Percentiles rank a stretch among this genome's conserved stretches.
Evolutionary conservation across 1,139 yeast species (phyloP).

Genomic region (Geotrichum candidum): DNA sequence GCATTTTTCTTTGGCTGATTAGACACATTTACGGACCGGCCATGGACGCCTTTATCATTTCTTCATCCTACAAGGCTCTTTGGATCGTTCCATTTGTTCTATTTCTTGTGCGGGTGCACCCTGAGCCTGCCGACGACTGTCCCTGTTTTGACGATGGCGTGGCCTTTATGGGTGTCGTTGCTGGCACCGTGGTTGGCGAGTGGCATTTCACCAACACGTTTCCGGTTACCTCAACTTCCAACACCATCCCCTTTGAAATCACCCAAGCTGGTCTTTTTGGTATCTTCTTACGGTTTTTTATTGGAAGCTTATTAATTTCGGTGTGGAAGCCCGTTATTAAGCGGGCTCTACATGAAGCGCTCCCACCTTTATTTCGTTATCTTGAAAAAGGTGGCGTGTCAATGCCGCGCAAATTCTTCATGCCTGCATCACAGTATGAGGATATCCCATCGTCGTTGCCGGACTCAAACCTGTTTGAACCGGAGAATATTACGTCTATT

Average conservation of each 20-base stretch:
- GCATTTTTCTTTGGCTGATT: conserved; percentile 38
- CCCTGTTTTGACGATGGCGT: conserved; percentile 96
- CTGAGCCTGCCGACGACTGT: conserved; percentile 86
- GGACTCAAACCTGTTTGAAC: conserved; percentile 33
- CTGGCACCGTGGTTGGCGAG: conserved; percentile 62
- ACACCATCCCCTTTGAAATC: conserved; percentile 12
- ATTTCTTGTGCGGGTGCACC: conserved; percentile 56
- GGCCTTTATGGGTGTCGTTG: conserved; percentile 83
- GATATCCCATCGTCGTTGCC: conserved; percentile 34
- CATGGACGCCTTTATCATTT: conserved; percentile 21
- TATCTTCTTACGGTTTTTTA: conserved; percentile 39
- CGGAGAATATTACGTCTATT: conserved; percentile 31
- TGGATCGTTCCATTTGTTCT: conserved; percentile 41
- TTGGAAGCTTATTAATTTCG: conserved; percentile 58
- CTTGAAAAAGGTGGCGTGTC: conserved; percentile 35
- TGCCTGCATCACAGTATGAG: conserved; percentile 36
- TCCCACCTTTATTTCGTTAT: conserved; percentile 39
- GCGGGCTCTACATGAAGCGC: conserved; percentile 47
- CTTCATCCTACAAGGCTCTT: conserved; percentile 35
- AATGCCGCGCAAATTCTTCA: conserved; percentile 38
- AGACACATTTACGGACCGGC: conserved; percentile 23
- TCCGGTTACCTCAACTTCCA: not conserved
- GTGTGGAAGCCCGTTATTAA: conserved; percentile 67
- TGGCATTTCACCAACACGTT: conserved; percentile 35
- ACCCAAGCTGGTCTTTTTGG: conserved; percentile 7